phyloP scores from a whole-genome alignment of 2,329 filamentous ascomycete genomes.

The Ophiostoma tasmaniense region DNA sequence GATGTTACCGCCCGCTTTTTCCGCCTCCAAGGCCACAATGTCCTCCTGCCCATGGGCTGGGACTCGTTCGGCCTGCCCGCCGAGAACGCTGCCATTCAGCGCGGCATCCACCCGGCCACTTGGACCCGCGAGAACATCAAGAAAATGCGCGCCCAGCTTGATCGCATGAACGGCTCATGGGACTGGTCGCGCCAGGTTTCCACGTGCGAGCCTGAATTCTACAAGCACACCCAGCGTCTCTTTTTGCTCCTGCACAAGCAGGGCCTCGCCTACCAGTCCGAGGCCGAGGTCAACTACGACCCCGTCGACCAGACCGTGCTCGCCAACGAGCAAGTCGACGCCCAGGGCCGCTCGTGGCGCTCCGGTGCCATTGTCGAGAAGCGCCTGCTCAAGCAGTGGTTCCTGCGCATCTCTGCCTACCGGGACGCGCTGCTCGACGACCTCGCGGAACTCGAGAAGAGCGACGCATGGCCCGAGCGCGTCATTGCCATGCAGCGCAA shows the following conservation, averaged over 20 bases:
- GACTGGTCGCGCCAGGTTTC: slow-evolving; percentile 75
- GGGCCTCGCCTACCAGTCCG: slow-evolving; percentile 72
- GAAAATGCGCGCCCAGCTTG: slow-evolving; percentile 76
- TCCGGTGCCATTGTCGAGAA: slow-evolving; percentile 80
- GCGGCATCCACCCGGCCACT: slow-evolving; percentile 63
- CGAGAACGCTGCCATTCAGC: slow-evolving; percentile 83
- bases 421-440: slow-evolving; percentile 64
- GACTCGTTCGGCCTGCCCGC: slow-evolving; percentile 86
- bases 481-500: slow-evolving; percentile 78
- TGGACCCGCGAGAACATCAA: slow-evolving; percentile 78
- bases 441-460: slow-evolving; percentile 54
- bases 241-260: slow-evolving; percentile 69
- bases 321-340: slow-evolving; percentile 89
- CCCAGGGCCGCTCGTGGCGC: slow-evolving; percentile 76
- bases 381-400: slow-evolving; percentile 76
- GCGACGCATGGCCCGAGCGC: slow-evolving; percentile 69
- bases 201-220: slow-evolving; percentile 78
- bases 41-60: slow-evolving; percentile 89
- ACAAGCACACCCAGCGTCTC: slow-evolving; percentile 80
- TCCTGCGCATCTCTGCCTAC: slow-evolving; percentile 74
- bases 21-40: slow-evolving; percentile 62
- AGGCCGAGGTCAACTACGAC: slow-evolving; percentile 83
- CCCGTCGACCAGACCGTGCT: slow-evolving; percentile 83
- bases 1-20: slow-evolving; percentile 74
- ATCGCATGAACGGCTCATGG: slow-evolving; percentile 71